A percentile compares a stretch with the other conserved stretches of the same genome.
phyloP scores from a whole-genome alignment of 164 flowering plant species.

The Chimonanthus salicifolius region DNA sequence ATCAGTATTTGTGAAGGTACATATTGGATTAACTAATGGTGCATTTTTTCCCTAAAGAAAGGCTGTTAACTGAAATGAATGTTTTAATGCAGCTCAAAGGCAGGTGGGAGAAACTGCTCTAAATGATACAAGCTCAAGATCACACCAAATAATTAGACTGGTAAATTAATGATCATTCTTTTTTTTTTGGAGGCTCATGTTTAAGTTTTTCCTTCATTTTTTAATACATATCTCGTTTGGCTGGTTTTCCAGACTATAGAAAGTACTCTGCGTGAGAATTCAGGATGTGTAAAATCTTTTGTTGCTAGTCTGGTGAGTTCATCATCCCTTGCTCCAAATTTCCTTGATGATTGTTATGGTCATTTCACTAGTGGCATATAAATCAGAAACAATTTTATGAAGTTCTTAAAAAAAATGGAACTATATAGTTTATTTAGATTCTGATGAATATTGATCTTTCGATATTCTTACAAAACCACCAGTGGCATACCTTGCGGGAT shows the following conservation, averaged over 20 bases:
- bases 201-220: too few species aligned
- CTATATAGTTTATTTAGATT: too few species aligned
- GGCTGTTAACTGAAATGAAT: too few species aligned
- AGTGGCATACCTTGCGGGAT: too few species aligned
- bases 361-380: too few species aligned
- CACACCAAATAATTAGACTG: constrained; percentile 98
- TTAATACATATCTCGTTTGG: not conserved
- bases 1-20: constrained; percentile 93
- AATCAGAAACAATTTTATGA: too few species aligned
- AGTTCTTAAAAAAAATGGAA: too few species aligned
- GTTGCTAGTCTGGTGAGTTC: constrained; percentile 82
- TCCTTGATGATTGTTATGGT: not conserved
- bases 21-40: too few species aligned
- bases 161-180: constrained; percentile 31
- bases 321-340: not conserved
- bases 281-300: constrained; percentile 84
- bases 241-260: constrained; percentile 63
- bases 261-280: constrained; percentile 86
- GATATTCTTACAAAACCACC: too few species aligned
- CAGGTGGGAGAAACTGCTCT: constrained; percentile 98
- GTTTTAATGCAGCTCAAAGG: constrained; percentile 71
- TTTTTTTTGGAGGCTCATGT: not conserved
- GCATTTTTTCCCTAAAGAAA: too few species aligned
- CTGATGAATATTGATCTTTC: too few species aligned
- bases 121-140: constrained; percentile 95